These are phyloP conservation scores for Starmerella vitae DNA, from an alignment of 805 yeast species.

Conservation along the genomic window DNA sequence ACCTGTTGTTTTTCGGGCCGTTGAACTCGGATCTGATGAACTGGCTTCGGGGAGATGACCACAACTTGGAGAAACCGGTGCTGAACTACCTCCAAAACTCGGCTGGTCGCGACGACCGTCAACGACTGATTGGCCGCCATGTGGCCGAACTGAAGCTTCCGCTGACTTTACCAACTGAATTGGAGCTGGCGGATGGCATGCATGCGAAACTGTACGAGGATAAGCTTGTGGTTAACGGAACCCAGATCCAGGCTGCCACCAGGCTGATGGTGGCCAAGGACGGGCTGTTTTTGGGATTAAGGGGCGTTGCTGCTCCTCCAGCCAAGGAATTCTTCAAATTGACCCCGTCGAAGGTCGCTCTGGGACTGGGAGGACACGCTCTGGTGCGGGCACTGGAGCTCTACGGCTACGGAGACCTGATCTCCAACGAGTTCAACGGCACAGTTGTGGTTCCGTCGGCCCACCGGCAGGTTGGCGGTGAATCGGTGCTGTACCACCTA, in stretches of 20 bases:
- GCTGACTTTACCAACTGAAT: conserved; percentile 3
- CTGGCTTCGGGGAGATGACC: conserved; percentile 7
- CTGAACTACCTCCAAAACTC: conserved; percentile 15
- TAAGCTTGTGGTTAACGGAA: conserved; percentile 3
- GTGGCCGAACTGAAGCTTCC: not conserved
- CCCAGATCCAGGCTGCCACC: not conserved
- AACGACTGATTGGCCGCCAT: conserved; percentile 11
- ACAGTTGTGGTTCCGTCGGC: conserved; percentile 46
- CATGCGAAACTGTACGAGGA: conserved; percentile 4
- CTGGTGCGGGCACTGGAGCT: conserved; percentile 61
- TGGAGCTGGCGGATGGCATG: conserved; percentile 17
- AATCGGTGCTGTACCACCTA: conserved; percentile 44
- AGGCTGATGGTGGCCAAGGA: conserved; percentile 30
- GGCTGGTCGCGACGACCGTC: conserved; percentile 16
- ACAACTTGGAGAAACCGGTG: conserved; percentile 7
- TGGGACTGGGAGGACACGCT: conserved; percentile 44
- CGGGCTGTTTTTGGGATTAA: conserved; percentile 28
- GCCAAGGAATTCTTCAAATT: conserved; percentile 27
- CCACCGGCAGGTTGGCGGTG: conserved; percentile 2
- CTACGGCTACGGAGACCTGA: conserved; percentile 40
- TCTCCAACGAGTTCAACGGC: conserved; percentile 34
- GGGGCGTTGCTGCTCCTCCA: conserved; percentile 5
- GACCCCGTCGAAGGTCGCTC: conserved; percentile 44
- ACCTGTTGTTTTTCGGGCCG: conserved; percentile 18
- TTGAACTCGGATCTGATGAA: conserved; percentile 5